Conservation (phyloP, 2,329 filamentous ascomycete genomes). For the Alternaria brassicae region DNA sequence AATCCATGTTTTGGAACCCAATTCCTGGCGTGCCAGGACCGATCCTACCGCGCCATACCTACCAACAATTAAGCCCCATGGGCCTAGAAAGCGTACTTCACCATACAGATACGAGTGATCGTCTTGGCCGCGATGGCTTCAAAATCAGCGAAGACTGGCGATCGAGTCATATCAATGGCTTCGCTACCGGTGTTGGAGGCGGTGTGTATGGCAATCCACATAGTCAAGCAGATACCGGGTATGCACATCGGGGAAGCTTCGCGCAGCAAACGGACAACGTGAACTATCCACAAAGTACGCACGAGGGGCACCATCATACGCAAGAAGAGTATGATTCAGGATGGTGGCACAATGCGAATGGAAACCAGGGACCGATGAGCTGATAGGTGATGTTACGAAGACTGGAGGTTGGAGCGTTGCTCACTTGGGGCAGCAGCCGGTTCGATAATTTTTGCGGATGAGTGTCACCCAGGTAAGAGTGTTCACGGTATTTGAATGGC, state of each 20-base stretch:
- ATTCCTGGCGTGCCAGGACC: conserved; percentile 52
- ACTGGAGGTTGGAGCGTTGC: not conserved
- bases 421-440: not conserved
- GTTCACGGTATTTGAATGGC: not conserved
- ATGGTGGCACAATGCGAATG: conserved; percentile 19
- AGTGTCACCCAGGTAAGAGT: not conserved
- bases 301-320: conserved; percentile 8
- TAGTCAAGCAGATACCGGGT: conserved; percentile 1
- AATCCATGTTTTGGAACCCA: conserved; percentile 48
- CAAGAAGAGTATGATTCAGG: conserved; percentile 10
- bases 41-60: conserved; percentile 38
- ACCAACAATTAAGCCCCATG: conserved; percentile 43
- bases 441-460: not conserved
- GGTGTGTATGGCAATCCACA: conserved; percentile 11
- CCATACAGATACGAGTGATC: conserved; percentile 38
- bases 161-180: conserved; percentile 26
- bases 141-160: conserved; percentile 39
- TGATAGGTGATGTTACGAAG: conserved; percentile 3
- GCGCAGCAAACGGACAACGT: not conserved
- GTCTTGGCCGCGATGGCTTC: conserved; percentile 46
- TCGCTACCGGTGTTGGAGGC: conserved; percentile 7
- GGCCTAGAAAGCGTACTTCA: conserved; percentile 45
- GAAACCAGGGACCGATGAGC: conserved; percentile 10
- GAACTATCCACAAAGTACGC: not conserved
- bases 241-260: conserved; percentile 10